Evolutionary conservation across 768 basidiomycete species (phyloP).

Genomic region (Cystofilobasidium macerans): DNA sequence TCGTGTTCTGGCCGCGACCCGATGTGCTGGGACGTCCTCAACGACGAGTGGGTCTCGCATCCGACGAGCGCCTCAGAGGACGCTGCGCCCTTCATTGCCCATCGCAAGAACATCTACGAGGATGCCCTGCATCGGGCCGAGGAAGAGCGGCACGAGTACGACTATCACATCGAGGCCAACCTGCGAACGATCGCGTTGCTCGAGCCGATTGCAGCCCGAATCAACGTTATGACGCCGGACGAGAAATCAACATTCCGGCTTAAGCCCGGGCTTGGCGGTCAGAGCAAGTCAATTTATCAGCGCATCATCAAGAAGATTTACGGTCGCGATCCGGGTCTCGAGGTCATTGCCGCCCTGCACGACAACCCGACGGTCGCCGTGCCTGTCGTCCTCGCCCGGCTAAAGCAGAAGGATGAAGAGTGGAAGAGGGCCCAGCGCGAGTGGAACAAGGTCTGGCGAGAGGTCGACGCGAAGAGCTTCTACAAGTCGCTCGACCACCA

Average conservation of each 20-base stretch:
- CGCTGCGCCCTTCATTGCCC: constrained; percentile 71
- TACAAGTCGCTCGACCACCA: constrained; percentile 97
- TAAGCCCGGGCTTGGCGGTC: constrained; percentile 77
- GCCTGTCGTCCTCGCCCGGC: constrained; percentile 74
- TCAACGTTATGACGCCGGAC: constrained; percentile 78
- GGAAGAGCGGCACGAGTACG: constrained; percentile 96
- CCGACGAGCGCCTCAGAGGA: constrained; percentile 98
- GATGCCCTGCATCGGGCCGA: constrained; percentile 93
- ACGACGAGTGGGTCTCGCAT: constrained; percentile 97
- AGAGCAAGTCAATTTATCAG: constrained; percentile 76
- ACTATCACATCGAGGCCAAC: constrained; percentile 85
- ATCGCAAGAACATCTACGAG: constrained; percentile 94
- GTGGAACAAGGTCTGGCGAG: constrained; percentile 94
- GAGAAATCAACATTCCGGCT: constrained; percentile 72
- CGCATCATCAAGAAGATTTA: constrained; percentile 90
- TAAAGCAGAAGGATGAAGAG: constrained; percentile 92
- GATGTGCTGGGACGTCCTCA: constrained; percentile 87
- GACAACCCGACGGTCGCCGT: constrained; percentile 82
- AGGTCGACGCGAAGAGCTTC: constrained; percentile 89
- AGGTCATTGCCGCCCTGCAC: constrained; percentile 55
- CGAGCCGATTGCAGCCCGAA: constrained; percentile 71
- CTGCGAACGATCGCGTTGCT: constrained; percentile 79
- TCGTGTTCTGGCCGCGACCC: constrained; percentile 92
- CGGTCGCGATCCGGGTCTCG: constrained; percentile 45
- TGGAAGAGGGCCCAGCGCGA: constrained; percentile 90